These are phyloP conservation scores for Gyromitra esculenta DNA, from an alignment of 2,329 filamentous ascomycete genomes.

Conservation along the genomic window DNA sequence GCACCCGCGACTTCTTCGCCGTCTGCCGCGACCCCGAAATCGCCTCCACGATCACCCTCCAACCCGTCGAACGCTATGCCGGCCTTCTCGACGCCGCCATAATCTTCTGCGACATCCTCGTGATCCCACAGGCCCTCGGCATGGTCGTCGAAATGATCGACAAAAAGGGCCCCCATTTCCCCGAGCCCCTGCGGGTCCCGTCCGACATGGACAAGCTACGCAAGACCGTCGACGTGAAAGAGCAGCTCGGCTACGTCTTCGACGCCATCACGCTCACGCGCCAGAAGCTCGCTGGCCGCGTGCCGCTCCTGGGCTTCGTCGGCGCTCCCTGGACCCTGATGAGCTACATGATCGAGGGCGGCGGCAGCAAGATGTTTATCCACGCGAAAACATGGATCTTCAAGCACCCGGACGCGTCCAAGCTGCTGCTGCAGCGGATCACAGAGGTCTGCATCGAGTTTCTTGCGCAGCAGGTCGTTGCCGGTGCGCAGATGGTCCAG, in stretches of 20 bases:
- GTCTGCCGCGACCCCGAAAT: conserved; percentile 94
- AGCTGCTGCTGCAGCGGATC: conserved; percentile 87
- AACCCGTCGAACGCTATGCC: conserved; percentile 89
- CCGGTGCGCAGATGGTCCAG: conserved; percentile 93
- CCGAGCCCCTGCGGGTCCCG: conserved; percentile 80
- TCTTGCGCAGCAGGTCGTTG: conserved; percentile 87
- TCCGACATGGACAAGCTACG: conserved; percentile 83
- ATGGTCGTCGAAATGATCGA: conserved; percentile 99
- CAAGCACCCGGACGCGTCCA: conserved; percentile 77
- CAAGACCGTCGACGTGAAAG: conserved; percentile 81
- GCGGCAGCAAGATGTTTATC: conserved; percentile 92
- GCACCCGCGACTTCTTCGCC: conserved; percentile 90
- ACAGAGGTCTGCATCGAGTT: conserved; percentile 95
- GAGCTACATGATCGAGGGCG: conserved; percentile 99
- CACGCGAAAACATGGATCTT: conserved; percentile 98
- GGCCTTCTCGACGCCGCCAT: conserved; percentile 95
- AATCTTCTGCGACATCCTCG: conserved; percentile 98
- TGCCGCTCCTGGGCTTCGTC: conserved; percentile 95
- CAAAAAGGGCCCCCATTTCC: conserved; percentile 95
- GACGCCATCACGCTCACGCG: conserved; percentile 91
- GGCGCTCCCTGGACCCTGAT: conserved; percentile 96
- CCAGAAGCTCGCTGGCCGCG: conserved; percentile 84
- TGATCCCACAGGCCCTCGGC: conserved; percentile 96
- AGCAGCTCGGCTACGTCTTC: conserved; percentile 92
- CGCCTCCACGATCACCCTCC: conserved; percentile 89